These are phyloP conservation scores for Cyclotella kingstonii DNA, from an alignment of 108 stramenopile genomes.

Conservation along the genomic window DNA sequence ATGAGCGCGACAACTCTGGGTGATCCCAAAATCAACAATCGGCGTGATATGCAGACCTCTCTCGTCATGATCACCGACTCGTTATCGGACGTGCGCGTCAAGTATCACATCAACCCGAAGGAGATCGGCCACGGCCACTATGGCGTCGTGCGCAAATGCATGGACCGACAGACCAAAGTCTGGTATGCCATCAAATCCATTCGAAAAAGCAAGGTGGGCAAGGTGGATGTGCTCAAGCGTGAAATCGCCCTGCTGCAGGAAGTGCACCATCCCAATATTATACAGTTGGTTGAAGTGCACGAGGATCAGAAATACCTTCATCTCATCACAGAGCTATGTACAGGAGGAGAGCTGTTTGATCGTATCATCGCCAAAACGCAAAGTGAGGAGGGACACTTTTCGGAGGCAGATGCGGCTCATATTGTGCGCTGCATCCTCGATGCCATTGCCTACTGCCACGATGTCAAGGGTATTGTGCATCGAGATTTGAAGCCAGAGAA, in stretches of 20 bases:
- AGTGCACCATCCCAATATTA: constrained; percentile 90
- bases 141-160: constrained; percentile 89
- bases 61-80: constrained; percentile 81
- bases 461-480: constrained; percentile 89
- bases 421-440: constrained; percentile 87
- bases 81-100: constrained; percentile 73
- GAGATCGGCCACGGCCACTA: constrained; percentile 92
- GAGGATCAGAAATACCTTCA: constrained; percentile 87
- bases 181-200: constrained; percentile 92
- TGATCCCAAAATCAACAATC: constrained; percentile 36
- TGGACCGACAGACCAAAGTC: constrained; percentile 76
- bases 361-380: constrained; percentile 91
- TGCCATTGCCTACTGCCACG: constrained; percentile 94
- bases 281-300: constrained; percentile 82
- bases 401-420: constrained; percentile 89
- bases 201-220: constrained; percentile 82
- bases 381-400: constrained; percentile 88
- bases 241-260: constrained; percentile 85
- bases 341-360: constrained; percentile 94
- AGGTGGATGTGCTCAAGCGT: constrained; percentile 84
- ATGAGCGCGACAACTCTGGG: constrained; percentile 32
- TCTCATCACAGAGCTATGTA: constrained; percentile 90
- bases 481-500: constrained; percentile 93
- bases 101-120: constrained; percentile 85
- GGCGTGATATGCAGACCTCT: constrained; percentile 37